Percentiles rank a stretch among this genome's conserved stretches.
These are phyloP conservation scores for Madurella mycetomatis DNA, from an alignment of 2,329 filamentous ascomycete genomes.

Conservation along the genomic window DNA sequence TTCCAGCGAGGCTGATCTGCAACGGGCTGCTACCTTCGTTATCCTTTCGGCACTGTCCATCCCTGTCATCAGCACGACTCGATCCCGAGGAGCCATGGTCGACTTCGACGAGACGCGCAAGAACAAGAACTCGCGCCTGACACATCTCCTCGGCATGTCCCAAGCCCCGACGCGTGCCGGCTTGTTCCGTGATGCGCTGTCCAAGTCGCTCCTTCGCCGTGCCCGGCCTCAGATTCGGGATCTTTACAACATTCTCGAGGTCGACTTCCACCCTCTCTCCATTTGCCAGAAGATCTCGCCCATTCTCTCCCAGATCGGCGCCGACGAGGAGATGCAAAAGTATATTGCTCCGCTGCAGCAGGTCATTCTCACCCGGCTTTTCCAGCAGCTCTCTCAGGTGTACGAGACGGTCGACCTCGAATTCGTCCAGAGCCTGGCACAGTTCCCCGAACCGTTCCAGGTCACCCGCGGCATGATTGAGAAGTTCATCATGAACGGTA, in stretches of 20 bases:
- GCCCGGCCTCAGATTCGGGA: slow-evolving; percentile 92
- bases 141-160: slow-evolving; percentile 90
- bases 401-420: slow-evolving; percentile 95
- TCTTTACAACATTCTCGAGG: slow-evolving; percentile 97
- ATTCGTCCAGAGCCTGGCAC: slow-evolving; percentile 88
- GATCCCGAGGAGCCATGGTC: slow-evolving; percentile 90
- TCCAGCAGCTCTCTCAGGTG: slow-evolving; percentile 98
- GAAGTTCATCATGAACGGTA: slow-evolving; percentile 99
- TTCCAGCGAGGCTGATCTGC: slow-evolving; percentile 82
- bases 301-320: slow-evolving; percentile 88
- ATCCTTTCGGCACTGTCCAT: slow-evolving; percentile 94
- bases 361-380: slow-evolving; percentile 94
- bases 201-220: slow-evolving; percentile 89
- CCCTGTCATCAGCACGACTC: slow-evolving; percentile 96
- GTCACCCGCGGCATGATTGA: slow-evolving; percentile 87
- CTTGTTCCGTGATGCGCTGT: slow-evolving; percentile 92
- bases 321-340: slow-evolving; percentile 93
- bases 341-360: slow-evolving; percentile 95
- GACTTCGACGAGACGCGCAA: slow-evolving; percentile 96
- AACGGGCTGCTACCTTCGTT: slow-evolving; percentile 92
- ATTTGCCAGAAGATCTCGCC: slow-evolving; percentile 99
- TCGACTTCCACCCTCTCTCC: slow-evolving; percentile 96
- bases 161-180: slow-evolving; percentile 82
- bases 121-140: slow-evolving; percentile 97
- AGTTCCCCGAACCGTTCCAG: slow-evolving; percentile 96